Base-by-base conservation (phyloP, 2,329 filamentous ascomycete species). In the Calonectria honghensis region DNA sequence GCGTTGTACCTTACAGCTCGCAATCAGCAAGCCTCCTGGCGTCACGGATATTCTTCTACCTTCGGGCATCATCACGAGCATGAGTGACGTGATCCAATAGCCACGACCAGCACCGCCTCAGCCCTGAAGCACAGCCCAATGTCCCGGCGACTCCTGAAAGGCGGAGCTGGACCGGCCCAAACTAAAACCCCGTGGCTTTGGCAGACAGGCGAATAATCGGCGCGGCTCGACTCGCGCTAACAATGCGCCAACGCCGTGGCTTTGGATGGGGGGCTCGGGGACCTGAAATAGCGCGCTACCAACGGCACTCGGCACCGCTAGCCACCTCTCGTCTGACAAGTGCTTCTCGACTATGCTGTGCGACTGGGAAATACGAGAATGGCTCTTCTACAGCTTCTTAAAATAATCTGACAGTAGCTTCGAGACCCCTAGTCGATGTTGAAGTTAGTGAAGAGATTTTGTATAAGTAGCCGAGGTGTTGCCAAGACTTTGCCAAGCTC, bases 261-360 rank as follows among this genome's bases (percentile, higher is more conserved):
- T 52, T 48, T 54, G 6, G 45, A 51, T 24, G 31, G 29, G 41
- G 54, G 41, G 68, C 57, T 41, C 63, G 51, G 63, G 39, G 51
- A 50, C 63, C 41, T 27, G n/a, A 24, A 14, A 41, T 63, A 37
- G 31, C 64, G 48, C 35, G 20, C 41, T 27, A 29, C 20, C n/a
- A 32, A 32, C 70, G 70, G 70, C 57, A 69, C 31, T 73, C 71
- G 71, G 71, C 71, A 69, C 66, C 71, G 67, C 59, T 73, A 70
- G 59, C 52, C 6, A 48, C n/a, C 2, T 20, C 24, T 16, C 16
- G 31, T 59, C 52, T 48, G 48, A 54, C 48, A 39, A 32, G 20
- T 50, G 24, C 18, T 37, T 35, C n/a, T 24, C 37, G n/a, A 48
- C 51, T 20, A 39, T 31, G 39, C 2, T 45, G 35, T n/a, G 32